Conservation (phyloP, 768 basidiomycete species). For the Pleurotus cornucopiae region DNA sequence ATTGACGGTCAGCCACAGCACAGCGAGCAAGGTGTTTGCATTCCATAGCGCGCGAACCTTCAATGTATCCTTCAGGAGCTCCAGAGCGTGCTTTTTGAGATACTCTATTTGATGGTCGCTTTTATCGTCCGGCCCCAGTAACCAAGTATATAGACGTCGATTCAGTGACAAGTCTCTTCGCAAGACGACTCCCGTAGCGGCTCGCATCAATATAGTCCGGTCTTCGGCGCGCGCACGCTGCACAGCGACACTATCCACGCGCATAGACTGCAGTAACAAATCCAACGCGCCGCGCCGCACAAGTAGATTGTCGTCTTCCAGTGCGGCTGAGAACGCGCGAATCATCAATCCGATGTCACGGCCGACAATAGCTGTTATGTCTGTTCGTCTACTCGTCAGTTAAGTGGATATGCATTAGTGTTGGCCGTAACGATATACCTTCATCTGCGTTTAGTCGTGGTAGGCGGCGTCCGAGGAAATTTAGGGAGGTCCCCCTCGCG, state of each 20-base stretch:
- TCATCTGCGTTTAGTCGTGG: slow-evolving; percentile 67
- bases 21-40: background rate
- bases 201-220: slow-evolving; percentile 77
- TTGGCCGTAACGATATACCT: slow-evolving; percentile 35
- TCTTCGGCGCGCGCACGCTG: slow-evolving; percentile 70
- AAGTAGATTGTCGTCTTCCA: slow-evolving; percentile 92
- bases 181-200: slow-evolving; percentile 85
- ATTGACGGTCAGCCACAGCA: too few relatives aligned
- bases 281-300: slow-evolving; percentile 87
- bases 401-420: background rate
- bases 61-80: slow-evolving; percentile 65
- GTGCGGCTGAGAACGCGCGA: slow-evolving; percentile 81
- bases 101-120: slow-evolving; percentile 71
- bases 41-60: slow-evolving; percentile 39
- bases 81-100: slow-evolving; percentile 66
- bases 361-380: slow-evolving; percentile 71
- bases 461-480: slow-evolving; percentile 79
- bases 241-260: slow-evolving; percentile 67
- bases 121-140: slow-evolving; percentile 80
- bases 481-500: slow-evolving; percentile 81
- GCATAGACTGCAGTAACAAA: slow-evolving; percentile 72
- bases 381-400: slow-evolving; percentile 23
- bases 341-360: slow-evolving; percentile 92
- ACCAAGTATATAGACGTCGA: slow-evolving; percentile 89
- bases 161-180: slow-evolving; percentile 91